Base-by-base conservation (phyloP, 2,329 filamentous ascomycete genomes). In the Trichoderma sp. region DNA sequence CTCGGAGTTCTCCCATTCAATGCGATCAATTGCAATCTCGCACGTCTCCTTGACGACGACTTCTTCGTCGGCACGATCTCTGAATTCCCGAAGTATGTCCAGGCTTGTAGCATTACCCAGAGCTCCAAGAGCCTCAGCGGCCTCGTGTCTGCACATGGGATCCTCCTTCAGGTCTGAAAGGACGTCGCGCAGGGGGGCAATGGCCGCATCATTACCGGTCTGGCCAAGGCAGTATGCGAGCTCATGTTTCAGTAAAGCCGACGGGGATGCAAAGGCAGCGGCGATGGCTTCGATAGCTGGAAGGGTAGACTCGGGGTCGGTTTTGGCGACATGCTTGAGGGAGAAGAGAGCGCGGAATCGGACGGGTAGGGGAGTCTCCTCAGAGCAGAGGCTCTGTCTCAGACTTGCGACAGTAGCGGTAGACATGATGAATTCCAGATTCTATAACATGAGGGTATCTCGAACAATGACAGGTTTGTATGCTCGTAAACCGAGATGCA, bases 331-430 rank as follows among this genome's bases (percentile, higher is more conserved):
- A 79, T 98, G 92, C 83, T 99, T 99, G 70, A 99, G 89, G 21
- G 95, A 97, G 84, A 99, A 99, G 74, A 99, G 91, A 54, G 96
- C 95, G 75, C 96, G 93, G 82, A 98, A 99, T 72, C 96, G 93
- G 72, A 93, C 86, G 49, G 94, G 91, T 66, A 99, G 91, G 56
- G 94, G 89, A 71, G 92, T 91, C 16, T 86, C 82, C 83, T 98
- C 96, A 59, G 91, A 91, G 75, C 87, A 90, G 70, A 99, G 89
- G 70, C 90, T 91, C 76, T 91, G 86, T 76, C 93, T 90, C 64
- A 96, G 86, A 69, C 85, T 83, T 68, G 83, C 76, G 73, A 93
- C 85, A 56, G 87, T 89, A 13, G 81, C 63, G 39, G 72, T 76
- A 56, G 74, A 68, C 74, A 76, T 77, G 32, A 26, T 51, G 49